Conservation (phyloP, 2,329 filamentous ascomycete species). For the Aspergillus fumigatus region DNA sequence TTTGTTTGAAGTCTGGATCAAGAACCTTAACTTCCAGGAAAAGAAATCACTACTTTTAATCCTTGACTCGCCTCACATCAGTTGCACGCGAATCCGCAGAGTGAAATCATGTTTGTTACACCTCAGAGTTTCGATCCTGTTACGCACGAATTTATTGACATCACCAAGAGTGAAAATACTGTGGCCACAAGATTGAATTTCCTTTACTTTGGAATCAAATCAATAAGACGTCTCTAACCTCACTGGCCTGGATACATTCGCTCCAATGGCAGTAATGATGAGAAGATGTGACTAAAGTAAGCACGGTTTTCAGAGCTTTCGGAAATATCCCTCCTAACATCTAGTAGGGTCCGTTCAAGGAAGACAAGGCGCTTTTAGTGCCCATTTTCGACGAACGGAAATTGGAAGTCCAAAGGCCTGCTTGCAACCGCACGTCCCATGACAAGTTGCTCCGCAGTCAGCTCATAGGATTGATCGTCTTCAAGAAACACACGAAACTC, state of each 20-base stretch:
- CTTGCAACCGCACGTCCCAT: slow-evolving; percentile 4
- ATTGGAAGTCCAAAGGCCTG: slow-evolving; percentile 1
- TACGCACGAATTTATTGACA: background rate
- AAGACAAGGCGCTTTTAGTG: background rate
- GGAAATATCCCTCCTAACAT: background rate
- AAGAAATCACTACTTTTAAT: no score
- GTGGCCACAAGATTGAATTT: background rate
- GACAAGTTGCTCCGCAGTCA: slow-evolving; percentile 12
- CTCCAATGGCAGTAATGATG: background rate
- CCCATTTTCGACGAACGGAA: background rate
- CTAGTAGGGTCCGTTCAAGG: background rate
- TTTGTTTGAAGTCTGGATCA: background rate
- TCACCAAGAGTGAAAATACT: background rate
- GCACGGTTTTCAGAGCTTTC: background rate
- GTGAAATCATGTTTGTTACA: background rate
- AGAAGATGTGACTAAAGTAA: background rate
- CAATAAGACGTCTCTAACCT: background rate
- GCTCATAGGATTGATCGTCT: slow-evolving; percentile 17
- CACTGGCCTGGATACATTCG: background rate
- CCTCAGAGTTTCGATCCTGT: background rate
- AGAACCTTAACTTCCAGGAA: background rate
- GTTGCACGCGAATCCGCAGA: background rate
- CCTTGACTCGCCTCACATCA: background rate
- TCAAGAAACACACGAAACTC: slow-evolving; percentile 17
- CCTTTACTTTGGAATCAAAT: background rate